phyloP scores from a whole-genome alignment of 1,284 basidiomycete species.

The Puccinia polysora region DNA sequence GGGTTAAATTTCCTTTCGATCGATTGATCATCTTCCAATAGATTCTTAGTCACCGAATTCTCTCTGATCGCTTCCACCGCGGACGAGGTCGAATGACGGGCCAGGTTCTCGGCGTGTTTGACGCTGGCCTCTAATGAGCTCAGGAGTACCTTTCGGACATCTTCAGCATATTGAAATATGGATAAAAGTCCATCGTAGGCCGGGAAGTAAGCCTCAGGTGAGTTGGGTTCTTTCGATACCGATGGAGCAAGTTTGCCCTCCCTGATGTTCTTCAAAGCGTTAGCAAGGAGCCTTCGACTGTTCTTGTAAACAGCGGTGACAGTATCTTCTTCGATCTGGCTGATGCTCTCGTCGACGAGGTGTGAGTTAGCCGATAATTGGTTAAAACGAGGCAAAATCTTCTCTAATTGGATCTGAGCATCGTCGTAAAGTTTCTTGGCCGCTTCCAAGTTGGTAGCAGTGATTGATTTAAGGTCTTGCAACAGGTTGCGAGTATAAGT shows the following conservation, averaged over 20 bases:
- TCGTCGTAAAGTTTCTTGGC: constrained; percentile 74
- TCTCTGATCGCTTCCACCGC: constrained; percentile 67
- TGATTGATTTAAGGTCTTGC: constrained; percentile 79
- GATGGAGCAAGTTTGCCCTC: constrained; percentile 61
- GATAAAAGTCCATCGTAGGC: constrained; percentile 79
- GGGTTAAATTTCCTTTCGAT: constrained; percentile 82
- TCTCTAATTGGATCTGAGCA: constrained; percentile 67
- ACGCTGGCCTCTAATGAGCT: constrained; percentile 77
- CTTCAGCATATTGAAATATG: constrained; percentile 81
- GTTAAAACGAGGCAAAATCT: constrained; percentile 75
- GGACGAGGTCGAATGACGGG: constrained; percentile 64
- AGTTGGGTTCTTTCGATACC: neutral
- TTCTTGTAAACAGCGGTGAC: constrained; percentile 61
- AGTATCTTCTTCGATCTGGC: constrained; percentile 72
- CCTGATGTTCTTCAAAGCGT: constrained; percentile 72
- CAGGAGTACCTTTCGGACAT: constrained; percentile 74
- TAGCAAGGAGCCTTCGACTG: constrained; percentile 56
- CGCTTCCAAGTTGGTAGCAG: constrained; percentile 76
- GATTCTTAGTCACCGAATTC: constrained; percentile 69
- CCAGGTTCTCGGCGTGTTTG: constrained; percentile 74
- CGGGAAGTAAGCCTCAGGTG: constrained; percentile 58
- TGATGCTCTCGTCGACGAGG: constrained; percentile 71
- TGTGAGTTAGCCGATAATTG: constrained; percentile 73
- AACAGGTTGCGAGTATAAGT: constrained; percentile 87
- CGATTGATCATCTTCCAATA: constrained; percentile 69